A percentile compares a stretch with the other conserved stretches of the same genome.
Conservation (phyloP, 495 filamentous ascomycete genomes). For the Penicillium maclennaniae region DNA sequence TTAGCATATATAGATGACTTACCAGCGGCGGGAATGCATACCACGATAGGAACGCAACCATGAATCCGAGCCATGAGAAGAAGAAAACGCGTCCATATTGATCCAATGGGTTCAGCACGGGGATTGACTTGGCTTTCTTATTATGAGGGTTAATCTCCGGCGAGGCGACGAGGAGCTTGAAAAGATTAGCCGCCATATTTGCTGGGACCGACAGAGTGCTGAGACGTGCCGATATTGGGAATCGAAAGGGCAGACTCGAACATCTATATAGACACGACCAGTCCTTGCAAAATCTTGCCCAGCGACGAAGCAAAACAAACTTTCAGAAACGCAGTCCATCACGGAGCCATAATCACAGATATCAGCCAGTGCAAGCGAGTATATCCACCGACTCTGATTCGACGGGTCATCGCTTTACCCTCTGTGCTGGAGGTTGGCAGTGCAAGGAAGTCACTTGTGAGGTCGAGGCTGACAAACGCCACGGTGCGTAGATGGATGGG, state of each 20-base stretch:
- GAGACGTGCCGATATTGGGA: neutral
- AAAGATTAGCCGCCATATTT: conserved; percentile 20
- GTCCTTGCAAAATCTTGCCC: neutral
- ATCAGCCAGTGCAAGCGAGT: neutral
- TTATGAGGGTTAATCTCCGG: conserved; percentile 68
- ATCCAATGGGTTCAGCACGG: conserved; percentile 74
- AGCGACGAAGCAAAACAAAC: neutral
- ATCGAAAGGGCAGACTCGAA: neutral
- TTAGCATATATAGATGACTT: conserved; percentile 27
- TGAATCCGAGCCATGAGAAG: conserved; percentile 93
- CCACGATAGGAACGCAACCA: conserved; percentile 94
- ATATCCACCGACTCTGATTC: conserved; percentile 16
- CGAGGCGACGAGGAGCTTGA: conserved; percentile 29
- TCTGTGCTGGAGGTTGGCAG: neutral
- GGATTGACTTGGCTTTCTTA: conserved; percentile 75
- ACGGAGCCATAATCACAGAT: conserved; percentile 9
- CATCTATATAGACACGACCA: conserved; percentile 8
- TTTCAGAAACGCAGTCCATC: neutral
- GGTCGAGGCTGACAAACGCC: neutral
- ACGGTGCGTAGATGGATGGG: neutral
- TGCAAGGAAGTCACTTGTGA: no score
- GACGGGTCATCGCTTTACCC: neutral
- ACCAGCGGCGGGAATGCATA: conserved; percentile 79
- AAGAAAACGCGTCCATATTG: conserved; percentile 86
- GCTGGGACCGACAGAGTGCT: neutral